These are phyloP conservation scores for Nitzschia putrida DNA, from an alignment of 108 stramenopile species.

Conservation along the genomic window DNA sequence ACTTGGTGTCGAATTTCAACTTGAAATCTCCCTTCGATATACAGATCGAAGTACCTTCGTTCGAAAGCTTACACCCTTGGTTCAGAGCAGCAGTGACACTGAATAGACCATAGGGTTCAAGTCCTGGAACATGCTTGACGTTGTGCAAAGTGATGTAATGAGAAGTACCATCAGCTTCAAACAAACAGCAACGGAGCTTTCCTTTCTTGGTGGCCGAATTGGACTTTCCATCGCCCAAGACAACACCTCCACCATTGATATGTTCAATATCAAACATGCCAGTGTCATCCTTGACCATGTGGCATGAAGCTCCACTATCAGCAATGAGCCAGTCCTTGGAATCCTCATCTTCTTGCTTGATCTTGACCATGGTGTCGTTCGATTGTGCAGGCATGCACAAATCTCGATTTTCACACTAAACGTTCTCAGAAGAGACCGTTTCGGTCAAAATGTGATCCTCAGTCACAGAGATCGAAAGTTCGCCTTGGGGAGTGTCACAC, in stretches of 20 bases:
- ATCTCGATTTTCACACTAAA: too few relatives aligned
- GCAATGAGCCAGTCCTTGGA: neutral
- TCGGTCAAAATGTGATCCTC: too few relatives aligned
- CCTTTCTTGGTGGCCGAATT: neutral
- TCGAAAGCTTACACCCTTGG: neutral
- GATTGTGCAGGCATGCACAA: too few relatives aligned
- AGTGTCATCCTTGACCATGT: neutral
- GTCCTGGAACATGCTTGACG: neutral
- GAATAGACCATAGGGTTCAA: neutral
- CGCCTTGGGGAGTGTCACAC: neutral
- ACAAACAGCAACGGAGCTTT: neutral
- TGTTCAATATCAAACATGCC: neutral
- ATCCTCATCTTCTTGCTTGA: too few relatives aligned
- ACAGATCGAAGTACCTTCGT: too few relatives aligned
- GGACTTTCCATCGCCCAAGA: too few relatives aligned
- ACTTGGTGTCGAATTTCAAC: too few relatives aligned
- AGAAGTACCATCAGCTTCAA: neutral
- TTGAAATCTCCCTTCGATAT: too few relatives aligned
- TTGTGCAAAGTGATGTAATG: neutral
- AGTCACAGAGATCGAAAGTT: too few relatives aligned
- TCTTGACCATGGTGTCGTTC: too few relatives aligned
- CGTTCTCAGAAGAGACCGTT: too few relatives aligned
- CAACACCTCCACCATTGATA: too few relatives aligned
- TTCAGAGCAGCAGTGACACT: constrained; percentile 1
- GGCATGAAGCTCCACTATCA: constrained; percentile 8